Evolutionary conservation across 2,329 filamentous ascomycete genomes (phyloP).

Genomic region (Cordyceps cateniannulata): DNA sequence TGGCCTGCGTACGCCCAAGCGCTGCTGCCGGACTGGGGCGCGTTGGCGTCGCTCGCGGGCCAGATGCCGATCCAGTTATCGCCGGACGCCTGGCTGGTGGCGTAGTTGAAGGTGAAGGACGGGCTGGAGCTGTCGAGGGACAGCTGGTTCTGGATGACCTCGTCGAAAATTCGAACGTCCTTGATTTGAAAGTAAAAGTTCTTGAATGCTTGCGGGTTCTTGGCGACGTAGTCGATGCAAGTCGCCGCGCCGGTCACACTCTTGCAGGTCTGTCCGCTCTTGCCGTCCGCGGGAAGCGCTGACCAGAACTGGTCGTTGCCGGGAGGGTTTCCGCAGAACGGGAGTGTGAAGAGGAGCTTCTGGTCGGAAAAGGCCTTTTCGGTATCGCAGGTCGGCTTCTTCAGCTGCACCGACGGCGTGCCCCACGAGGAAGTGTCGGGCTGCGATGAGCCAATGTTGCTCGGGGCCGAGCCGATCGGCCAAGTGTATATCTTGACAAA

Average conservation of each 20-base stretch:
- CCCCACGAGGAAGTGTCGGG: slow-evolving; percentile 11
- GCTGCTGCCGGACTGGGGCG: neutral
- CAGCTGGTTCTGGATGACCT: neutral
- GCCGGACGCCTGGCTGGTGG: neutral
- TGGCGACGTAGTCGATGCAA: slow-evolving; percentile 4
- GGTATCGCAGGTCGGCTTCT: neutral
- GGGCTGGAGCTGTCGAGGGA: neutral
- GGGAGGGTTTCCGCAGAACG: slow-evolving; percentile 4
- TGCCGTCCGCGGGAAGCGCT: neutral
- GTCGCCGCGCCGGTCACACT: neutral
- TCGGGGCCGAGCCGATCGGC: slow-evolving; percentile 21
- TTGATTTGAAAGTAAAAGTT: slow-evolving; percentile 4
- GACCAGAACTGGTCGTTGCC: slow-evolving; percentile 7
- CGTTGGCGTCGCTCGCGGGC: neutral
- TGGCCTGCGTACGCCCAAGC: neutral
- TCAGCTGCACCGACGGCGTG: slow-evolving; percentile 2
- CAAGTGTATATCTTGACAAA: slow-evolving; percentile 33
- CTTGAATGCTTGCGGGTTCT: neutral
- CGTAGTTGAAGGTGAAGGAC: neutral
- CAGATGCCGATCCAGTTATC: slow-evolving; percentile 7
- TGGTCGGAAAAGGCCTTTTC: neutral
- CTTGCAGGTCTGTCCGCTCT: neutral
- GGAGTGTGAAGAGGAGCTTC: slow-evolving; percentile 2
- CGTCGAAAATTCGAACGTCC: neutral
- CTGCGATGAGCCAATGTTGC: slow-evolving; percentile 18